Percentiles rank a stretch among this genome's conserved stretches.
Evolutionary conservation across 495 filamentous ascomycete genomes (phyloP).

Genomic region (Xylaria palmicola): DNA sequence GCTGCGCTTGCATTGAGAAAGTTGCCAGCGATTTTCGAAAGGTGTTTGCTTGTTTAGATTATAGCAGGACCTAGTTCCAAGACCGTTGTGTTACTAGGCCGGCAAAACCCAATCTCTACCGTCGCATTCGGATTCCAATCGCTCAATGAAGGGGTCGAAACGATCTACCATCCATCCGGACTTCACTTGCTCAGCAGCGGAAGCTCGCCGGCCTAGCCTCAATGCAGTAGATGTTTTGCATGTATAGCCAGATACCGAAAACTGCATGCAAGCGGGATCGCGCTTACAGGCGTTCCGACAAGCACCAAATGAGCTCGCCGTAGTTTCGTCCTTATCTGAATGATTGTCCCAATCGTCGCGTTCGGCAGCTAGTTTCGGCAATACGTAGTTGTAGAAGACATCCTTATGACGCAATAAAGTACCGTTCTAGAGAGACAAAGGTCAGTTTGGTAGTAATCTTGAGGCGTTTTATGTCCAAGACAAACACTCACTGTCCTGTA

Average conservation of each 20-base stretch:
- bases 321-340: conserved; percentile 30
- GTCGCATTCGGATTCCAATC: conserved; percentile 23
- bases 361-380: conserved; percentile 24
- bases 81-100: neutral
- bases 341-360: conserved; percentile 45
- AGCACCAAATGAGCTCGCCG: conserved; percentile 26
- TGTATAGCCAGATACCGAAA: conserved; percentile 35
- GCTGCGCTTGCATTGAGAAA: neutral
- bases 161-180: conserved; percentile 31
- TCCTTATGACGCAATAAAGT: conserved; percentile 32
- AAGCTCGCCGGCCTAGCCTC: conserved; percentile 20
- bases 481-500: conserved; percentile 34
- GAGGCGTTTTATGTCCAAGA: neutral
- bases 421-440: conserved; percentile 13
- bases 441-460: conserved; percentile 9
- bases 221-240: conserved; percentile 34
- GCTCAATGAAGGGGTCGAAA: conserved; percentile 20
- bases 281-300: conserved; percentile 41
- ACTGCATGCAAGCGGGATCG: conserved; percentile 43
- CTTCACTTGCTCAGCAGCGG: conserved; percentile 16
- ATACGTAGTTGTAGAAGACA: conserved; percentile 38
- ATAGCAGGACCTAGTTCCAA: neutral
- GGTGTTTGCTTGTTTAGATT: neutral
- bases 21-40: neutral
- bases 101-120: conserved; percentile 25